phyloP scores from a whole-genome alignment of 495 filamentous ascomycete genomes.

The Xylaria longipes region DNA sequence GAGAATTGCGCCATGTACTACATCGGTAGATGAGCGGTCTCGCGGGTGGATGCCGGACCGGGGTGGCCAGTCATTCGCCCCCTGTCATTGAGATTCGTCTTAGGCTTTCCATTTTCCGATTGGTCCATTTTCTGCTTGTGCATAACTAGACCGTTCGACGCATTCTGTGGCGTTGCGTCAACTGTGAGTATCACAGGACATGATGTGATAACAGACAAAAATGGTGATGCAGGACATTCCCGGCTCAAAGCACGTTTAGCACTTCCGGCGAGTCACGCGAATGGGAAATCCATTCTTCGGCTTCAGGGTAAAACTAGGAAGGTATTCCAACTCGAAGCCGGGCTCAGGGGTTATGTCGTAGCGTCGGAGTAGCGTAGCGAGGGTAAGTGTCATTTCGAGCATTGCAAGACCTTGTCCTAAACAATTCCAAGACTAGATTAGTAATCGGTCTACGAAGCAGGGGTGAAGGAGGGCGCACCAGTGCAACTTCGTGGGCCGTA shows the following conservation, averaged over 20 bases:
- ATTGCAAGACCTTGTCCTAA: slow-evolving; percentile 24
- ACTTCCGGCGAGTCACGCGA: slow-evolving; percentile 15
- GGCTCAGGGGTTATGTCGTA: slow-evolving; percentile 20
- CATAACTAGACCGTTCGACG: background rate
- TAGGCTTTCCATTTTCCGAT: background rate
- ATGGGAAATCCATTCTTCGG: slow-evolving; percentile 20
- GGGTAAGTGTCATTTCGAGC: slow-evolving; percentile 24
- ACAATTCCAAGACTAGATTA: background rate
- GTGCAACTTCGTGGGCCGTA: slow-evolving; percentile 25
- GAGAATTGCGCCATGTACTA: background rate
- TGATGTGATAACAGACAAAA: background rate
- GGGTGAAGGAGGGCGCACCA: background rate
- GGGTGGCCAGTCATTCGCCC: background rate
- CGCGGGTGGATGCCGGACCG: background rate
- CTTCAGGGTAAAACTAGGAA: slow-evolving; percentile 25
- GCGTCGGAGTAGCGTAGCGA: slow-evolving; percentile 19
- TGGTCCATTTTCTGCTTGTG: background rate
- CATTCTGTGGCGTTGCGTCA: background rate
- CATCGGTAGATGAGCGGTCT: background rate
- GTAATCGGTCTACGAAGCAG: background rate
- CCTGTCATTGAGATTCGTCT: background rate
- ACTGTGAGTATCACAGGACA: background rate
- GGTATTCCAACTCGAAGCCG: slow-evolving; percentile 23
- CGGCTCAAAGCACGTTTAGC: background rate
- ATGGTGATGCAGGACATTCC: background rate